phyloP scores from a whole-genome alignment of 148 eudicot species.

The Persicaria tinctoria region DNA sequence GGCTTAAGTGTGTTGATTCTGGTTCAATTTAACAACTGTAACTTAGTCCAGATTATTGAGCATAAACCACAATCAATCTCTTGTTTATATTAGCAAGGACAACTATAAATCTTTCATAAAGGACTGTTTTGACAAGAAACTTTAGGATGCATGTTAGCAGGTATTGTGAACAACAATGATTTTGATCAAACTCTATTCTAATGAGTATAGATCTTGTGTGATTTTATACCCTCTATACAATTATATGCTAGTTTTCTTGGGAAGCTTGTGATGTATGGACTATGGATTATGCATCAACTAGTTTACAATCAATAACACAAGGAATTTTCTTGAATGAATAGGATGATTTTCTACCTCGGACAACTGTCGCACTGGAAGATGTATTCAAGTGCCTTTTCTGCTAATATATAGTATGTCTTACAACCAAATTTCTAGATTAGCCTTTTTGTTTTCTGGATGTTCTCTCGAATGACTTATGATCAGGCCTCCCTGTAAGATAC shows the following conservation, averaged over 20 bases:
- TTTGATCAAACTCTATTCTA: neutral
- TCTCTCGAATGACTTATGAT: neutral
- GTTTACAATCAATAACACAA: neutral
- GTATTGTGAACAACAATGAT: neutral
- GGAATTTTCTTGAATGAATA: constrained; percentile 21
- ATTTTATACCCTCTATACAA: neutral
- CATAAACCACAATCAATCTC: neutral
- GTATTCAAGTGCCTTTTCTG: constrained; percentile 74
- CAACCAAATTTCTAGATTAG: constrained; percentile 18
- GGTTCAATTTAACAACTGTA: no score
- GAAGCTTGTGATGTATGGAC: neutral
- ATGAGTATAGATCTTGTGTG: neutral
- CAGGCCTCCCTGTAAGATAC: neutral
- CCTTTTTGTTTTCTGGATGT: neutral
- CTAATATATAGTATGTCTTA: constrained; percentile 65
- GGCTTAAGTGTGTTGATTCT: no score
- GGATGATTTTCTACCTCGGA: constrained; percentile 98
- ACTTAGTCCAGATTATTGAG: neutral
- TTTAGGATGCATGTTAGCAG: neutral
- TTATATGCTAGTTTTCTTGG: neutral
- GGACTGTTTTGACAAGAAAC: neutral
- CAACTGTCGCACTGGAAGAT: constrained; percentile 71
- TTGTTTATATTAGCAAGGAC: neutral
- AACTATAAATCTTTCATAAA: neutral
- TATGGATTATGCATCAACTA: neutral